Base-by-base conservation (phyloP, 2,329 filamentous ascomycete species). In the Penicillium polonicum region DNA sequence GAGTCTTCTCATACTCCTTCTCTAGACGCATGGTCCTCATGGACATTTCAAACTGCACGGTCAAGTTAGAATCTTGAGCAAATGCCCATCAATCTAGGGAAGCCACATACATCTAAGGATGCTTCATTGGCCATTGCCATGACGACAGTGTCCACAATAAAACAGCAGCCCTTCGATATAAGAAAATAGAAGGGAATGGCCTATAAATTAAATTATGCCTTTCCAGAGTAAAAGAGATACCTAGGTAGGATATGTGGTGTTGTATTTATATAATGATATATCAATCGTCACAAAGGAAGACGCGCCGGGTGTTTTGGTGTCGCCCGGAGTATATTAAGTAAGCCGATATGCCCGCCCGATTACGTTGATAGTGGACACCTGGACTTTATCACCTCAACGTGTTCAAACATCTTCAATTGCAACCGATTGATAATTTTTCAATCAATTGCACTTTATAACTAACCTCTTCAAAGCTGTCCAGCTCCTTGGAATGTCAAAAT, bases 1-100 rank as follows among this genome's bases (percentile, higher is more conserved):
- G 75, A 63, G 82, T 83, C 59, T 83, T 81, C 64, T 88, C 85
- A 71, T 92, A 90, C 66, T 84, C 84, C 60, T 89, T 76, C 71
- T 95, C 90, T 52, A 92, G 82, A 17, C 72, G 74, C 42, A 80
- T 73, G 46, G 80, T 83, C 55, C 79, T 78, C 46, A 86, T 75
- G 41, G 81, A 77, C 69, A 82, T 78, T 63, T 82, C 74, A 54
- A 55, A 70, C 72, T 71, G 45, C 7, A 42, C 29, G 17, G 48
- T 33, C 45, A 29, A 58, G 52, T 59, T 36, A 59, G 58, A 52
- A 46, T 21, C n/a, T 53, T 44, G 27, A 9, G 19, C 3, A 35
- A 48, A 33, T 42, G 13, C 44, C 33, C 41, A n/a, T 29, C 15
- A 44, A 31, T 13, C 2, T 23, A 33, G 44, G 19, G 41, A 15